Evolutionary conservation across 2,329 filamentous ascomycete genomes (phyloP), one percentile per base, ranked within the genome.

Genomic region (Apiospora malaysiana): DNA sequence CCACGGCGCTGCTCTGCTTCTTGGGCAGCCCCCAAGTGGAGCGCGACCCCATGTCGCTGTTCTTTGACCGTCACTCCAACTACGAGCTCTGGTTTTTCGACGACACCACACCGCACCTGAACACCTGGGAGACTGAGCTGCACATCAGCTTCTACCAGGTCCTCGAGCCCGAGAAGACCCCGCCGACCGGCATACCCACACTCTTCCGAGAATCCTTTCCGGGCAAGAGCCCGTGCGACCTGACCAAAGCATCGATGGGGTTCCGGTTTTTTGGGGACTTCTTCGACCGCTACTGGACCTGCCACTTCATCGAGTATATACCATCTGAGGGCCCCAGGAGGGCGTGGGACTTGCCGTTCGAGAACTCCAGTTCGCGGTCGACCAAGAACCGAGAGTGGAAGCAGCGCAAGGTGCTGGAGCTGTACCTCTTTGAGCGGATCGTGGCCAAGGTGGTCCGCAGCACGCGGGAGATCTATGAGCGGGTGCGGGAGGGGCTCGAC

Each of bases 201-300:
- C 12, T 14, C 2, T 56, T 56, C 12, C 1, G 25, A 4, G 27
- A 23, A 59, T 25, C n/a, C 14, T 32, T 69, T 27, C n/a, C 65
- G 14, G 32, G 45, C 16, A 32, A 46, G 16, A 40, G 23, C 12
- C 42, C 10, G 16, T 63, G 40, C 27, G 59, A 71, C 9, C 72
- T 79, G 23, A 47, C 70, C 7, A 71, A 73, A 56, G 74, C 73
- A 0, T 72, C 75, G 0, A 73, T 75, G 32, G 71, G 78, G 0
- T 81, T 80, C 46, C 75, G 76, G 8, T 78, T 81, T 43, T 49
- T 71, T 9, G 78, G 79, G 4, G 78, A 81, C 70, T 78, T 79
- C 47, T 80, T 78, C 32, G 79, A 81, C 56, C 75, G 78, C 0
- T 79, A 76, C 46, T 80, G 79, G 79, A 81, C 79, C 0, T 79